Percentiles rank a stretch among this genome's conserved stretches.
These are phyloP conservation scores for Acacia acuminata DNA, from an alignment of 306 rosid genomes.

Conservation along the genomic window DNA sequence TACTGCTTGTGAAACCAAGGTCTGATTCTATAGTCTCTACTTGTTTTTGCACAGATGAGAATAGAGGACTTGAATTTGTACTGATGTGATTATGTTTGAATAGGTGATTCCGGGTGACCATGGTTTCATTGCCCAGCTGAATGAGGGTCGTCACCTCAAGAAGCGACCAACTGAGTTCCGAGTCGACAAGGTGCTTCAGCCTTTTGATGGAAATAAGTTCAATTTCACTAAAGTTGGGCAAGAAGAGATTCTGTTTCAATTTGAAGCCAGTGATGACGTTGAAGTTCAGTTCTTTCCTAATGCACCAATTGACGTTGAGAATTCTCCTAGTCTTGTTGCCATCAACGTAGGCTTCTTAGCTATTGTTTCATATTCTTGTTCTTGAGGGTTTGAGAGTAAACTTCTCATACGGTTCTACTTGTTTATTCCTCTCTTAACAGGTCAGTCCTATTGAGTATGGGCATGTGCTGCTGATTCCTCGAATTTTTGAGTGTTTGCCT, in stretches of 20 bases:
- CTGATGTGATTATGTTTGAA: slow-evolving; percentile 12
- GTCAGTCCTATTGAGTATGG: slow-evolving; percentile 99
- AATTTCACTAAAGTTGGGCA: slow-evolving; percentile 99
- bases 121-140: slow-evolving; percentile 96
- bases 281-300: slow-evolving; percentile 70
- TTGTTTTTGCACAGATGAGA: not conserved
- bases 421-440: slow-evolving; percentile 45
- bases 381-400: not conserved
- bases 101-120: slow-evolving; percentile 83
- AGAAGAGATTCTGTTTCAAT: slow-evolving; percentile 89
- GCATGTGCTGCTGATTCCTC: slow-evolving; percentile 95
- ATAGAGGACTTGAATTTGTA: slow-evolving; percentile 2
- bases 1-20: slow-evolving; percentile 96
- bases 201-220: slow-evolving; percentile 87
- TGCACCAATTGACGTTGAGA: slow-evolving; percentile 68
- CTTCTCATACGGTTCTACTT: not conserved
- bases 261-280: slow-evolving; percentile 66
- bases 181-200: slow-evolving; percentile 95
- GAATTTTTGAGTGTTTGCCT: slow-evolving; percentile 71
- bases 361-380: not conserved
- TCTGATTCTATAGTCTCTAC: slow-evolving; percentile 21
- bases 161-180: slow-evolving; percentile 95
- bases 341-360: slow-evolving; percentile 61
- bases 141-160: slow-evolving; percentile 97
- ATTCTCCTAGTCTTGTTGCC: slow-evolving; percentile 83